Percentiles rank a stretch among this genome's conserved stretches.
Conservation (phyloP, 164 flowering plant genomes). For the Liquidambar formosana region DNA sequence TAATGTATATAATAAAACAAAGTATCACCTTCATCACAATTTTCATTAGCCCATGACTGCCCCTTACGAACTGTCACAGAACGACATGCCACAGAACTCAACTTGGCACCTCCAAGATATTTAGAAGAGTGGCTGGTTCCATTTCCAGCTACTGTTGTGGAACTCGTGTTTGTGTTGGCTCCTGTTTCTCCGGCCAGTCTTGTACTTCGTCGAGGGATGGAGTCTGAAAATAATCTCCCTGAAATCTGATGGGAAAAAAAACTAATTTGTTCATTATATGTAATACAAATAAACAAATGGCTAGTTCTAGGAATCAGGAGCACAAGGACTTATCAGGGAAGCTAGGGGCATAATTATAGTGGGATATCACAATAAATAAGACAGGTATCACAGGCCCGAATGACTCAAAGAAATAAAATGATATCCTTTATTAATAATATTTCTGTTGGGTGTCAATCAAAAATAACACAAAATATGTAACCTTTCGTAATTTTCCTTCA, state of each 20-base stretch:
- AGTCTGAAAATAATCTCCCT: conserved; percentile 91
- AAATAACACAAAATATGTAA: conserved; percentile 14
- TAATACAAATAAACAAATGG: background rate
- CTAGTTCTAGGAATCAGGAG: background rate
- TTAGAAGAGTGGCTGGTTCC: conserved; percentile 68
- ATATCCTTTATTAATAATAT: too few relatives aligned
- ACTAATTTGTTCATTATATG: background rate
- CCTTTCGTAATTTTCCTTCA: conserved; percentile 98
- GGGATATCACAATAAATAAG: background rate
- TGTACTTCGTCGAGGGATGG: conserved; percentile 88
- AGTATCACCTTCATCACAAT: conserved; percentile 75
- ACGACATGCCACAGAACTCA: conserved; percentile 62
- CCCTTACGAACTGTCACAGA: conserved; percentile 73
- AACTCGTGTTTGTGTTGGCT: conserved; percentile 39
- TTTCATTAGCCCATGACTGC: conserved; percentile 69
- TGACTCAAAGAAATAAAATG: background rate
- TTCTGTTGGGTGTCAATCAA: too few relatives aligned
- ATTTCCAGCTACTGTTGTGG: conserved; percentile 53
- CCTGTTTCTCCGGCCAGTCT: conserved; percentile 79
- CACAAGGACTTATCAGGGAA: background rate
- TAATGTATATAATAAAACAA: too few relatives aligned
- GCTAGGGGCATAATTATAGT: background rate
- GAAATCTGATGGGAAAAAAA: conserved; percentile 55
- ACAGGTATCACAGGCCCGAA: background rate
- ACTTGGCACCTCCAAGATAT: conserved; percentile 64